Evolutionary conservation across 768 basidiomycete genomes (phyloP), one percentile per base, ranked within the genome.

Genomic region (Lenzites betulinus): DNA sequence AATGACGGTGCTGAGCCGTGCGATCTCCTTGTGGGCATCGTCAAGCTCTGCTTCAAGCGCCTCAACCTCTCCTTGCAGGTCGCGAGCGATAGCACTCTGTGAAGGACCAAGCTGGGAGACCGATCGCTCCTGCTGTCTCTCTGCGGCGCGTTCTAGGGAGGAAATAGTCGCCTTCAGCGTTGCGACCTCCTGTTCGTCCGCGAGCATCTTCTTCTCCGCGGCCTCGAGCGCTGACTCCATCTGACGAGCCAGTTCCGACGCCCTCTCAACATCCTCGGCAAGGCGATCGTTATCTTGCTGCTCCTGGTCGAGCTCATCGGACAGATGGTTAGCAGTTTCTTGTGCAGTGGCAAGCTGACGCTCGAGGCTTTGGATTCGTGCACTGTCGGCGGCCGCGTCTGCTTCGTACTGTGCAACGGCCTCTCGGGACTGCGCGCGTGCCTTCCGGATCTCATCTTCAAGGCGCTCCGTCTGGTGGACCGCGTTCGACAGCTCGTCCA

Each of bases 181-280:
- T 2, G 78, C 74, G 33, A 88, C 65, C 43, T 74, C 78, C 18
- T 82, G 81, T 52, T 83, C 84, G 64, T 90, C 89, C 0, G 79
- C 76, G 28, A 74, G 69, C 81, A 90, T 89, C 74, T 87, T 87
- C 68, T 79, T 78, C 71, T 93, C 89, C 0, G 86, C 85, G 7
- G 85, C 89, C 51, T 89, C 84, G 53, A 94, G 73, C 0, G 90
- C 92, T 1, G 87, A 83, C 64, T 93, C 88, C 80, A 92, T 78
- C 70, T 92, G 89, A 44, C 78, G 74, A 20, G 78, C 83, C 2
- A 87, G 77, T 65, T 88, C 82, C 16, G 78, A 74, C 11, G 84
- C 78, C 33, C 82, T 78, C 46, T 83, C 76, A 0, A 75, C 75
- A 41, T 87, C 85, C 9, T 74, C 79, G 54, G 85, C 81, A 5